Conservation (phyloP, 495 filamentous ascomycete genomes). For the Penicillium macrosclerotiorum region DNA sequence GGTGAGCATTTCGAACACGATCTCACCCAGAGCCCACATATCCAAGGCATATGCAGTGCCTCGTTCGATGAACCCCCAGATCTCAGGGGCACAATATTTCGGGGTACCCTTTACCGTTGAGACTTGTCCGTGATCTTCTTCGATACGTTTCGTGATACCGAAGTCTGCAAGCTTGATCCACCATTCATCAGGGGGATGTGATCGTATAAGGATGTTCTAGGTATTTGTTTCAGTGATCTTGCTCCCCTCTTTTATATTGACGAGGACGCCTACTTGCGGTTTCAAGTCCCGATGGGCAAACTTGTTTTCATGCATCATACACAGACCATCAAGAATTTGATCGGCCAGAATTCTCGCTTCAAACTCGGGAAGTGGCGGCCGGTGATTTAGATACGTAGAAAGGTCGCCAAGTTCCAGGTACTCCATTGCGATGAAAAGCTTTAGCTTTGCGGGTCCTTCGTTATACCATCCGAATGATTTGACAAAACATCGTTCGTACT, state of each 20-base stretch:
- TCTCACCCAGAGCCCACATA: conserved; percentile 19
- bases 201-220: conserved; percentile 11
- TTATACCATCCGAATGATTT: conserved; percentile 33
- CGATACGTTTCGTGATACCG: conserved; percentile 27
- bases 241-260: not conserved
- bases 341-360: conserved; percentile 34
- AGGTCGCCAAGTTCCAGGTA: conserved; percentile 28
- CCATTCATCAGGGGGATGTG: conserved; percentile 23
- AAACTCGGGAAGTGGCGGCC: conserved; percentile 28
- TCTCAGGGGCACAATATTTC: conserved; percentile 18
- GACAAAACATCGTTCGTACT: conserved; percentile 24
- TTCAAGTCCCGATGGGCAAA: conserved; percentile 53
- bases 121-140: conserved; percentile 9
- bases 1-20: conserved; percentile 13
- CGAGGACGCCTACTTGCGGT: conserved; percentile 36
- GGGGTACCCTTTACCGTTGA: conserved; percentile 13
- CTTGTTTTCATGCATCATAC: conserved; percentile 45
- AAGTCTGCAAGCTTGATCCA: conserved; percentile 36
- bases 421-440: conserved; percentile 39
- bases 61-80: conserved; percentile 3
- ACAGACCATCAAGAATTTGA: conserved; percentile 45
- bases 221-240: not conserved
- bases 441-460: conserved; percentile 14
- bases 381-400: conserved; percentile 8
- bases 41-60: conserved; percentile 11